These are phyloP conservation scores for Codiaeum variegatum DNA, from an alignment of 441 rosid species.

Conservation along the genomic window DNA sequence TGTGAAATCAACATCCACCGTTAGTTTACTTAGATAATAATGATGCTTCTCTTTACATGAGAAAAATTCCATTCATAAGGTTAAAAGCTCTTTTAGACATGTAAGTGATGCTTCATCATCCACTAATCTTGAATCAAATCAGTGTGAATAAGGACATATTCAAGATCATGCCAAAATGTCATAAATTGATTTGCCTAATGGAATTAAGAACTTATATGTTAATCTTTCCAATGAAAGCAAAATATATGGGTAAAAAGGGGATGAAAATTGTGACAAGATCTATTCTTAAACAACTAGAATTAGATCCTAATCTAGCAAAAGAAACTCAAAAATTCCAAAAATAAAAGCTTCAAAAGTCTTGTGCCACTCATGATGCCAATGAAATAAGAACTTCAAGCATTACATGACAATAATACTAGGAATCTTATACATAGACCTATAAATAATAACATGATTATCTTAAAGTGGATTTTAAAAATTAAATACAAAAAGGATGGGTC, in stretches of 20 bases:
- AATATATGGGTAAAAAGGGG: background rate
- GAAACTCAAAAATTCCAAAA: background rate
- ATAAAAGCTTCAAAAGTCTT: background rate
- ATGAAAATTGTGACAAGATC: background rate
- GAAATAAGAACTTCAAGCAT: background rate
- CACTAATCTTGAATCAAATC: too few relatives aligned
- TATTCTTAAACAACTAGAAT: background rate
- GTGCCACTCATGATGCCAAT: background rate
- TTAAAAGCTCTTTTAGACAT: too few relatives aligned
- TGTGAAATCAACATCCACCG: too few relatives aligned
- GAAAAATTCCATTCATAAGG: too few relatives aligned
- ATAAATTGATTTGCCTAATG: background rate
- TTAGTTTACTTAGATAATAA: background rate
- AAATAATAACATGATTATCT: background rate
- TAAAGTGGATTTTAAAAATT: background rate
- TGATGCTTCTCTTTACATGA: background rate
- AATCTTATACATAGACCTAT: background rate
- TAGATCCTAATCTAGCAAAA: too few relatives aligned
- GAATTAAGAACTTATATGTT: background rate
- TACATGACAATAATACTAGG: background rate
- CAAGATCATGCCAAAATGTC: background rate
- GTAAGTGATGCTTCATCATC: too few relatives aligned
- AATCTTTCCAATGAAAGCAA: background rate
- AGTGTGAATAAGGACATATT: background rate
- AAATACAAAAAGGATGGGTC: background rate